Percentiles rank a stretch among this genome's conserved stretches.
Conservation (phyloP, 805 yeast species). For the Soucietia sequanensis region DNA sequence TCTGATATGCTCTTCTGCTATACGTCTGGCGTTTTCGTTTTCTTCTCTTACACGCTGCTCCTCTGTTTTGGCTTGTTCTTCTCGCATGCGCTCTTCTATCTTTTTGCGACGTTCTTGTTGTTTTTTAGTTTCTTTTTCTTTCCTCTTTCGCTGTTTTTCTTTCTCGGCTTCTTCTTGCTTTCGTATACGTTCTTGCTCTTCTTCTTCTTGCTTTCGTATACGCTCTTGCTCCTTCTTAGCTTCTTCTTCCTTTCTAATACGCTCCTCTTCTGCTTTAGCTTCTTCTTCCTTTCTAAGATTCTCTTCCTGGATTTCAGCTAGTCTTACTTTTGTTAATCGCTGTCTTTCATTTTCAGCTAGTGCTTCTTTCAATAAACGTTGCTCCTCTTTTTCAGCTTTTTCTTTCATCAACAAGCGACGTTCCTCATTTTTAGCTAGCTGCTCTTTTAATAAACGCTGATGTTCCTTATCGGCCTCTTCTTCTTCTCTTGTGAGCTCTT, state of each 20-base stretch:
- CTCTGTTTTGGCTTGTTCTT: slow-evolving; percentile 1
- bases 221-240: neutral
- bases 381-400: too few relatives aligned
- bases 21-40: slow-evolving; percentile 17
- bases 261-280: neutral
- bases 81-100: slow-evolving; percentile 6
- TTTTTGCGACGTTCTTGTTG: slow-evolving; percentile 8
- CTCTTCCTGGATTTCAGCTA: too few relatives aligned
- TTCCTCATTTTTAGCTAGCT: too few relatives aligned
- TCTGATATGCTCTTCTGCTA: slow-evolving; percentile 1
- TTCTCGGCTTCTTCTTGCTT: slow-evolving; percentile 8
- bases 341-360: too few relatives aligned
- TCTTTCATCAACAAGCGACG: too few relatives aligned
- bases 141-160: slow-evolving; percentile 5
- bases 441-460: too few relatives aligned
- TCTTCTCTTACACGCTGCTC: neutral
- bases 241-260: neutral
- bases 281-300: too few relatives aligned
- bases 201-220: neutral
- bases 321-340: too few relatives aligned
- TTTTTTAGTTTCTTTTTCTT: slow-evolving; percentile 4
- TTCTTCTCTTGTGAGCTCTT: too few relatives aligned
- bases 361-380: too few relatives aligned
- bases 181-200: neutral
- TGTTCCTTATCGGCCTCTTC: too few relatives aligned